Conservation (phyloP, 768 basidiomycete genomes). For the Exsudoporus frostii region DNA sequence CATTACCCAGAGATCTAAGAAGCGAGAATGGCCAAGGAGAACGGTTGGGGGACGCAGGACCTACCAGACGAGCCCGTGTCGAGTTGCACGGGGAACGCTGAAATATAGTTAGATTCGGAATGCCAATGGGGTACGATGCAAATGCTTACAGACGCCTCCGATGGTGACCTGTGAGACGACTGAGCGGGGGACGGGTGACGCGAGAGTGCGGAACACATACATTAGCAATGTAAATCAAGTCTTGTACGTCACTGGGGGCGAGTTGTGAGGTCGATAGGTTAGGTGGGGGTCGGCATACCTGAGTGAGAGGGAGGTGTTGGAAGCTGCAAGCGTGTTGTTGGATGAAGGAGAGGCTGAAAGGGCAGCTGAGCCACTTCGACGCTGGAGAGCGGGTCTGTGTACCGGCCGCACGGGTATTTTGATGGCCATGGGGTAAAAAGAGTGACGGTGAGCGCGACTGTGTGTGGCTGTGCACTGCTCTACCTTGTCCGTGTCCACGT, state of each 20-base stretch:
- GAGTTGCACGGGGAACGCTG: slow-evolving; percentile 73
- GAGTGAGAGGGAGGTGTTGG: slow-evolving; percentile 19
- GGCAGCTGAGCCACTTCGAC: slow-evolving; percentile 34
- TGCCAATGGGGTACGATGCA: background rate
- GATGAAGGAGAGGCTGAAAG: slow-evolving; percentile 25
- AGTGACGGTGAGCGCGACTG: background rate
- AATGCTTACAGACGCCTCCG: slow-evolving; percentile 53
- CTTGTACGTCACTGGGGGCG: slow-evolving; percentile 58
- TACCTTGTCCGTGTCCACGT: too few species aligned
- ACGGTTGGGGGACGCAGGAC: background rate
- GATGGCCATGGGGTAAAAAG: slow-evolving; percentile 35
- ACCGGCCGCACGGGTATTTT: slow-evolving; percentile 47
- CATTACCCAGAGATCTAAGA: slow-evolving; percentile 68
- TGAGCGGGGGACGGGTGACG: background rate
- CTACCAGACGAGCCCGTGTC: slow-evolving; percentile 69
- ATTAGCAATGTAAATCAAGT: slow-evolving; percentile 77
- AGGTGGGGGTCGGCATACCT: slow-evolving; percentile 9
- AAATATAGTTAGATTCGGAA: background rate
- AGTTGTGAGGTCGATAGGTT: slow-evolving; percentile 12
- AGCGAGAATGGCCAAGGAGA: background rate
- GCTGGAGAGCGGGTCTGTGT: slow-evolving; percentile 34
- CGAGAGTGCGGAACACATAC: slow-evolving; percentile 39
- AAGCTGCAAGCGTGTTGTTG: background rate
- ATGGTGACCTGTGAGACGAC: slow-evolving; percentile 53
- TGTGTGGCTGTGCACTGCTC: slow-evolving; percentile 16